These are phyloP conservation scores for Truncatella angustata DNA, from an alignment of 2,329 filamentous ascomycete genomes.

Conservation along the genomic window DNA sequence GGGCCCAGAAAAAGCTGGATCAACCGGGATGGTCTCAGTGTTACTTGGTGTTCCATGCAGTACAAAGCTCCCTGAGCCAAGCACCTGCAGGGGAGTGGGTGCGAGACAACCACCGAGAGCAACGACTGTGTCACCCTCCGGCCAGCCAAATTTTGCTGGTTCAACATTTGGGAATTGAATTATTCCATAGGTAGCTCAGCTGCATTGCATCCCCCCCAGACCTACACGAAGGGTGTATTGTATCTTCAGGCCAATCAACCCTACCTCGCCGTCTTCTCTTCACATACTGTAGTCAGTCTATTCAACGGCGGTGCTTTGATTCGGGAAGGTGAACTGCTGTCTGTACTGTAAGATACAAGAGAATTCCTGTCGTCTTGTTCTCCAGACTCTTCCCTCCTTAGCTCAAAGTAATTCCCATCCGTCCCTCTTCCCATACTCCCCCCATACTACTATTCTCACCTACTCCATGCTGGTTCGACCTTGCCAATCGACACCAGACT, in stretches of 20 bases:
- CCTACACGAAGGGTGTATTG: background rate
- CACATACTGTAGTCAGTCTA: too few relatives aligned
- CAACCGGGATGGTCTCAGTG: background rate
- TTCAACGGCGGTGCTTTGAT: background rate
- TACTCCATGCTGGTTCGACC: background rate
- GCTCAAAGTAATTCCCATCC: background rate
- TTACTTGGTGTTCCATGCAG: too few relatives aligned
- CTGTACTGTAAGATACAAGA: slow-evolving; percentile 5
- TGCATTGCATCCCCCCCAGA: slow-evolving; percentile 6
- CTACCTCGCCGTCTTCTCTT: background rate
- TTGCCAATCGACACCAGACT: background rate
- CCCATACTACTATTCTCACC: slow-evolving; percentile 1
- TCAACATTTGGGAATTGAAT: slow-evolving; percentile 15
- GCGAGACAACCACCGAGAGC: slow-evolving; percentile 6
- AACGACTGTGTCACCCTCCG: slow-evolving; percentile 2
- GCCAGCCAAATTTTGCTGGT: slow-evolving; percentile 14
- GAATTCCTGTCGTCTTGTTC: background rate
- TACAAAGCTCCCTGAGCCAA: too few relatives aligned
- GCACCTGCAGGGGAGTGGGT: slow-evolving; percentile 9
- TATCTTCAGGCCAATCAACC: background rate
- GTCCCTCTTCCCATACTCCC: background rate
- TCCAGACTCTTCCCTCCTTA: background rate
- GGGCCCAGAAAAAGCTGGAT: background rate
- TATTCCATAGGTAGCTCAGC: slow-evolving; percentile 2
- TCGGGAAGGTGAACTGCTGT: slow-evolving; percentile 3